phyloP scores from a whole-genome alignment of 106 monocot species.

The Iris macrosiphon region DNA sequence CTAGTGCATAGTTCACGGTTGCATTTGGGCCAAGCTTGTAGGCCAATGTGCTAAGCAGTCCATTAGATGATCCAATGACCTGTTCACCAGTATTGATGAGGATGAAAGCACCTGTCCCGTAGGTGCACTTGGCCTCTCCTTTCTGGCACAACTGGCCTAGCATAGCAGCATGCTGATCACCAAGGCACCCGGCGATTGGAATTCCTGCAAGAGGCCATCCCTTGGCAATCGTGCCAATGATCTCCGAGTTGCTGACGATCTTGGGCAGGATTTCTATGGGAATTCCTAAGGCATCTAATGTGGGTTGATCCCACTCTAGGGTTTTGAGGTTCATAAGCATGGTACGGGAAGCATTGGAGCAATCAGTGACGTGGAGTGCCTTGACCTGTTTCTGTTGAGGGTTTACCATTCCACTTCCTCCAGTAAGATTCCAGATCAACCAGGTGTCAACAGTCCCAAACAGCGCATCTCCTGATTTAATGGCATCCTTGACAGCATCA shows the following conservation, averaged over 20 bases:
- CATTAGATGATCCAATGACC: conserved; percentile 32
- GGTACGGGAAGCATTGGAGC: conserved; percentile 80
- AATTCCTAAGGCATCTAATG: conserved; percentile 47
- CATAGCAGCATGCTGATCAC: conserved; percentile 75
- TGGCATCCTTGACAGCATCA: conserved; percentile 33
- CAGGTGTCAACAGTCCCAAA: conserved; percentile 80
- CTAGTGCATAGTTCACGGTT: conserved; percentile 56
- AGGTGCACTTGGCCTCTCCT: conserved; percentile 73
- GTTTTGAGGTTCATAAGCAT: conserved; percentile 86
- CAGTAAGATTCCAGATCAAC: conserved; percentile 82
- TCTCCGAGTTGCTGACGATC: conserved; percentile 64
- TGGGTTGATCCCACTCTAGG: conserved; percentile 65
- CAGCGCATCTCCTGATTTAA: conserved; percentile 46
- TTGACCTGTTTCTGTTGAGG: conserved; percentile 14
- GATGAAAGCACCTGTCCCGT: conserved; percentile 78
- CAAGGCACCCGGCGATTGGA: conserved; percentile 56
- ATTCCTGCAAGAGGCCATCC: conserved; percentile 61
- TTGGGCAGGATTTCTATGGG: conserved; percentile 59
- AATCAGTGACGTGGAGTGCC: conserved; percentile 70
- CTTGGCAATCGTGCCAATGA: conserved; percentile 37
- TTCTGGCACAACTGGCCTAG: conserved; percentile 60
- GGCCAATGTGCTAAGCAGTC: conserved; percentile 51
- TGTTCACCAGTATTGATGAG: conserved; percentile 63
- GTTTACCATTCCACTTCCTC: conserved; percentile 24
- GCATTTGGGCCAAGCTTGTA: conserved; percentile 60